These are phyloP conservation scores for Trichoderma aggressivum DNA, from an alignment of 2,329 filamentous ascomycete genomes.

Conservation along the genomic window DNA sequence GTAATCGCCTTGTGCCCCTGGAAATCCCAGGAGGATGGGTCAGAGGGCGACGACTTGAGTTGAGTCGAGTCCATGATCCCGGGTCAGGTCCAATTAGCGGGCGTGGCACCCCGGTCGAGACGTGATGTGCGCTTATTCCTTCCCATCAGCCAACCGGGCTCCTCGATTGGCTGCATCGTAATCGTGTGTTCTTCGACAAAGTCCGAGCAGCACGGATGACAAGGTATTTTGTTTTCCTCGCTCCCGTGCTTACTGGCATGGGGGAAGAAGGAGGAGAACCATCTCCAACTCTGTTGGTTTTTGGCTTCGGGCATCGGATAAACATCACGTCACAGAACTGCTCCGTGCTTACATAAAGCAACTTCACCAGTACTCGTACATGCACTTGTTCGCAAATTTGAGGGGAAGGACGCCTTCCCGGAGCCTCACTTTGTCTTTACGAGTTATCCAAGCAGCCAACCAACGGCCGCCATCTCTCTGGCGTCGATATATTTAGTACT, in stretches of 20 bases:
- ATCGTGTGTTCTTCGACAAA: not conserved
- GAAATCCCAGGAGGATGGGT: slow-evolving; percentile 7
- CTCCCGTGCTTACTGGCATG: slow-evolving; percentile 14
- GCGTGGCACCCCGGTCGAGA: slow-evolving; percentile 14
- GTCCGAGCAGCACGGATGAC: not conserved
- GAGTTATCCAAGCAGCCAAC: not conserved
- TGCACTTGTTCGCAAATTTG: not conserved
- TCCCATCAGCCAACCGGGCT: not conserved
- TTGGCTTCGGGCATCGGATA: not conserved
- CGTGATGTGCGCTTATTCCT: slow-evolving; percentile 16
- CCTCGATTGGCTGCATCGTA: slow-evolving; percentile 17
- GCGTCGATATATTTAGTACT: not conserved
- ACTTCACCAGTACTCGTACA: not conserved
- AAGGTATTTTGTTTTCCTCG: slow-evolving; percentile 7
- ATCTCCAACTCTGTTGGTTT: not conserved
- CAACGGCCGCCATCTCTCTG: not conserved
- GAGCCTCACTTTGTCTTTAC: not conserved
- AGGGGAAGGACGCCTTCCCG: not conserved
- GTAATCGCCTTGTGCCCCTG: not conserved
- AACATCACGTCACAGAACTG: not conserved
- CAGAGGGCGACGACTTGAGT: slow-evolving; percentile 9
- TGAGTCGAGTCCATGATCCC: slow-evolving; percentile 2
- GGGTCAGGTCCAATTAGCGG: slow-evolving; percentile 10
- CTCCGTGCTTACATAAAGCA: slow-evolving; percentile 5
- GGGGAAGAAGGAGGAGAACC: not conserved